Evolutionary conservation across 2,329 filamentous ascomycete species (phyloP).

Genomic region (Pestalotiopsis sp.): DNA sequence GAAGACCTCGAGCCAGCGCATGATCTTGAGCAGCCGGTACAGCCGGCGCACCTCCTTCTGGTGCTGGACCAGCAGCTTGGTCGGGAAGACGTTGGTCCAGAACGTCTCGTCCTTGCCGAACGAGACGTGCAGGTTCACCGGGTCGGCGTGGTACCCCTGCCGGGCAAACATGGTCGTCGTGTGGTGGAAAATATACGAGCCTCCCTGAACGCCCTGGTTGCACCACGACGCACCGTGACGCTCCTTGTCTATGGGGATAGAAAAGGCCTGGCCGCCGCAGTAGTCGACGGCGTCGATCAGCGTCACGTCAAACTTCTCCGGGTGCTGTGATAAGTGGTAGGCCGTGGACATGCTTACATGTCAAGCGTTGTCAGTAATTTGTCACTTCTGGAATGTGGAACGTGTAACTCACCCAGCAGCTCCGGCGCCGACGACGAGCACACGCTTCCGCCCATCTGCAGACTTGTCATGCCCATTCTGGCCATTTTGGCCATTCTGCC

Average conservation of each 20-base stretch:
- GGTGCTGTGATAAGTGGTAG: constrained; percentile 60
- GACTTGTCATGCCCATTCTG: constrained; percentile 6
- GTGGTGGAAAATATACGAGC: constrained; percentile 61
- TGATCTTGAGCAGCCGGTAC: constrained; percentile 49
- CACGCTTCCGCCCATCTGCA: constrained; percentile 30
- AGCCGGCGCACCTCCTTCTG: constrained; percentile 52
- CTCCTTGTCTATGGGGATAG: constrained; percentile 60
- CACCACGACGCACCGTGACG: constrained; percentile 63
- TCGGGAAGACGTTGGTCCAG: constrained; percentile 61
- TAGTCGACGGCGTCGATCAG: constrained; percentile 59
- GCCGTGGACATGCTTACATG: constrained; percentile 53
- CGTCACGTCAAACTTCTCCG: constrained; percentile 61
- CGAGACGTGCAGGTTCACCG: constrained; percentile 56
- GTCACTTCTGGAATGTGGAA: background rate
- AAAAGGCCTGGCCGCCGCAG: constrained; percentile 65
- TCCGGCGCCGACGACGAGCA: constrained; percentile 44
- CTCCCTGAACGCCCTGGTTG: constrained; percentile 64
- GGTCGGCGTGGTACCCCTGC: constrained; percentile 55
- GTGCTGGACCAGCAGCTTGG: constrained; percentile 51
- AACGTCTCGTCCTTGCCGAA: constrained; percentile 59
- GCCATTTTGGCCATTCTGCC: constrained; percentile 4
- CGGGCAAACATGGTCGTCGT: constrained; percentile 61
- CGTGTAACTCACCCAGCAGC: constrained; percentile 36
- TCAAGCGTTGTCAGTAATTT: background rate
- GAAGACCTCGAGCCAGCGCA: constrained; percentile 55